Conservation (phyloP, 1,284 basidiomycete genomes). For the Cryptococcus sp. region DNA sequence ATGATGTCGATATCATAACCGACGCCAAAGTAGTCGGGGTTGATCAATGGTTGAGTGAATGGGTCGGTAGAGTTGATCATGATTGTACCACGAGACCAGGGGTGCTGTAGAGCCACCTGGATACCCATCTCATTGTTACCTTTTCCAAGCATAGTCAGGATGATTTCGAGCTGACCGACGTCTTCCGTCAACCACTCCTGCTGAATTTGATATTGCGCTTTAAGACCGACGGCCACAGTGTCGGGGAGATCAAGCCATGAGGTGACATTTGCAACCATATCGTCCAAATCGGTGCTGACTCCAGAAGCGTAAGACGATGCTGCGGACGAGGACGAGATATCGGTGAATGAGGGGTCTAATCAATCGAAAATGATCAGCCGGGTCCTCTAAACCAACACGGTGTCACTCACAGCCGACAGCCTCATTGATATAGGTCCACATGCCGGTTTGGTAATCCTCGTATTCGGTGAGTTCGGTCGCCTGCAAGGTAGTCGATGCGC, state of each 20-base stretch:
- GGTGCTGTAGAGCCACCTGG: conserved; percentile 52
- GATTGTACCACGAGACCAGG: conserved; percentile 53
- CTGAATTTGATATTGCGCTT: conserved; percentile 43
- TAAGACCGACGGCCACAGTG: conserved; percentile 41
- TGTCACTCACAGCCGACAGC: conserved; percentile 46
- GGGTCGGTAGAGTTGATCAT: conserved; percentile 60
- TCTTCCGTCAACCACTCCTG: conserved; percentile 34
- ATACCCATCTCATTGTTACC: conserved; percentile 42
- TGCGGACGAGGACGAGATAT: conserved; percentile 26
- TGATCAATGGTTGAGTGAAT: conserved; percentile 62
- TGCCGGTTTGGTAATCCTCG: conserved; percentile 33
- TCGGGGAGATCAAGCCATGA: conserved; percentile 37
- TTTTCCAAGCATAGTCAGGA: conserved; percentile 46
- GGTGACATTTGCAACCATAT: conserved; percentile 70
- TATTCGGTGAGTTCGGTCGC: conserved; percentile 36
- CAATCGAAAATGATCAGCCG: conserved; percentile 4
- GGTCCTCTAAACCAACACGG: background rate
- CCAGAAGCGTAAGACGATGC: conserved; percentile 51
- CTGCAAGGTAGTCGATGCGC: conserved; percentile 24
- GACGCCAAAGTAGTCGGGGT: conserved; percentile 62
- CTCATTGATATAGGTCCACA: conserved; percentile 53
- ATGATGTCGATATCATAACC: conserved; percentile 47
- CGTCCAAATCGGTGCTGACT: conserved; percentile 62
- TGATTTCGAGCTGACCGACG: conserved; percentile 51
- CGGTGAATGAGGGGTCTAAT: conserved; percentile 30